Percentiles rank a stretch among this genome's conserved stretches.
Evolutionary conservation across 1,139 yeast genomes (phyloP).

Genomic region (Geotrichum fermentans): DNA sequence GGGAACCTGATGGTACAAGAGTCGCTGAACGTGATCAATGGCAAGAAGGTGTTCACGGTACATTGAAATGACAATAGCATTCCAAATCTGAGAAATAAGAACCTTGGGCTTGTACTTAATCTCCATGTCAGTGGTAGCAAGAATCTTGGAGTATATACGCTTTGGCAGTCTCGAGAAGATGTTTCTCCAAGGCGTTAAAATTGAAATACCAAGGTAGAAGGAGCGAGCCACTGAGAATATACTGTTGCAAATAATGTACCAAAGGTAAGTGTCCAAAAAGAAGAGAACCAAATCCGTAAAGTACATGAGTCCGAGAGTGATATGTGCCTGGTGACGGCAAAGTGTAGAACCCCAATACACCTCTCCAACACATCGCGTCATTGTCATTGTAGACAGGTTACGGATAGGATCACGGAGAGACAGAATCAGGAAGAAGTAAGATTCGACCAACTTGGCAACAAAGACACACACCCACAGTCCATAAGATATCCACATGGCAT

Average conservation of each 20-base stretch:
- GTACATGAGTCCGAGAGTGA: conserved; percentile 86
- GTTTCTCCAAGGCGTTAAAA: conserved; percentile 98
- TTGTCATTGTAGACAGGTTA: conserved; percentile 54
- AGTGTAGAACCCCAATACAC: conserved; percentile 71
- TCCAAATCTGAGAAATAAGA: conserved; percentile 96
- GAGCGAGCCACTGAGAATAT: conserved; percentile 95
- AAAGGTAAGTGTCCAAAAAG: conserved; percentile 97
- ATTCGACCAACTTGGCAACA: conserved; percentile 81
- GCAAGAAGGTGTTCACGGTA: conserved; percentile 97
- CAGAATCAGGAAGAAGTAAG: conserved; percentile 86
- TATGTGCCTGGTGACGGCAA: conserved; percentile 80
- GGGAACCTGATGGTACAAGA: conserved; percentile 96
- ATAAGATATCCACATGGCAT: conserved; percentile 96
- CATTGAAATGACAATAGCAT: conserved; percentile 96
- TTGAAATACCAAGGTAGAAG: conserved; percentile 95
- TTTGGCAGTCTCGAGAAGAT: conserved; percentile 95
- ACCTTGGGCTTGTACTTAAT: conserved; percentile 98
- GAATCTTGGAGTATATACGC: conserved; percentile 94
- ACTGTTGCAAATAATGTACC: conserved; percentile 95
- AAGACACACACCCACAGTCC: conserved; percentile 85
- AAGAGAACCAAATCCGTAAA: conserved; percentile 87
- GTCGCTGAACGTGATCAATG: conserved; percentile 95
- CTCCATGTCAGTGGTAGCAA: conserved; percentile 98
- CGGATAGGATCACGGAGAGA: conserved; percentile 94
- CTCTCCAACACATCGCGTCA: conserved; percentile 80